phyloP scores from a whole-genome alignment of 2,329 filamentous ascomycete species.

The Ophiostoma australiae region DNA sequence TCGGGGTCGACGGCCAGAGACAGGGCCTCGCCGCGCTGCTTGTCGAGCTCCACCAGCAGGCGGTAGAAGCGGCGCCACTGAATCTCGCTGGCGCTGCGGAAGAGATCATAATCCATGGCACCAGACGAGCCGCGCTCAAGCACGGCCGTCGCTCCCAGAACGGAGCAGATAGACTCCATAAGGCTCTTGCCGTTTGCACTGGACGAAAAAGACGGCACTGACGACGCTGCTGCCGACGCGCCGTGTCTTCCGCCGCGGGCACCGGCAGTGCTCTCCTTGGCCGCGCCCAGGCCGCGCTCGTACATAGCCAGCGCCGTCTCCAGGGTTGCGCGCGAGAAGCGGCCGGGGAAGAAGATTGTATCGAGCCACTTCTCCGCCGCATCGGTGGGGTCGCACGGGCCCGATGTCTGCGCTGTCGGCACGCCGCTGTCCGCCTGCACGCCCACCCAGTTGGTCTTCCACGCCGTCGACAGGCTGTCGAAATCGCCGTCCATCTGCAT shows the following conservation, averaged over 20 bases:
- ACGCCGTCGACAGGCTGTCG: conserved; percentile 56
- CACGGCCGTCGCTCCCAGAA: conserved; percentile 64
- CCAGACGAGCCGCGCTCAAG: conserved; percentile 58
- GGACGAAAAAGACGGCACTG: neutral
- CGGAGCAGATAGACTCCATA: conserved; percentile 69
- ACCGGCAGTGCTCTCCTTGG: conserved; percentile 33
- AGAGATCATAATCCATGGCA: conserved; percentile 69
- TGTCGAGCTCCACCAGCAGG: conserved; percentile 78
- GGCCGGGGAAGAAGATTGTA: conserved; percentile 75
- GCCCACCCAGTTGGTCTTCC: conserved; percentile 65
- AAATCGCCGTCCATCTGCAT: conserved; percentile 69
- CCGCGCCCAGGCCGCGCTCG: conserved; percentile 54
- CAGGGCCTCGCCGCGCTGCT: conserved; percentile 75
- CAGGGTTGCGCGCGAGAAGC: conserved; percentile 72
- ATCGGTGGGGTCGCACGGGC: conserved; percentile 61
- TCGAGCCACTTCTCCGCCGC: conserved; percentile 80
- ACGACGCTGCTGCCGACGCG: neutral
- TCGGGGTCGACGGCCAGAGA: conserved; percentile 69
- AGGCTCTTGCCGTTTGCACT: conserved; percentile 45
- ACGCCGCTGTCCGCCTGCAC: conserved; percentile 58
- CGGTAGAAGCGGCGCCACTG: conserved; percentile 92
- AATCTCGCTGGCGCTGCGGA: conserved; percentile 65
- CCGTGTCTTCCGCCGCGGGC: neutral
- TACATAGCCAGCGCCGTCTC: conserved; percentile 82
- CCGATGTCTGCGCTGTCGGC: conserved; percentile 52